These are phyloP conservation scores for Cardamine resedifolia DNA, from an alignment of 345 rosid species.

Conservation along the genomic window DNA sequence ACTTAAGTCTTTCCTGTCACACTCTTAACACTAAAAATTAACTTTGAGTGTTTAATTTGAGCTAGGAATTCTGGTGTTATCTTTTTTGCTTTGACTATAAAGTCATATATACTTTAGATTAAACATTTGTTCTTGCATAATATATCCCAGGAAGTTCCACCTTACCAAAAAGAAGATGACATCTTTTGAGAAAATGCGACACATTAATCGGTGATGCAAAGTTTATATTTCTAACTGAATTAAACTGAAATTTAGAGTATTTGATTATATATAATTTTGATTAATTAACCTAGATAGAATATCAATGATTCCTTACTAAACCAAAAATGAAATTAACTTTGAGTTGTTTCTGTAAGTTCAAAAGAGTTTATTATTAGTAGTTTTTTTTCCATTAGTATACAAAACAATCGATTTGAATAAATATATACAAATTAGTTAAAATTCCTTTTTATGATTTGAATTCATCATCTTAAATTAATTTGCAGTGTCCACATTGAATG, in stretches of 20 bases:
- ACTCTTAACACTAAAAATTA: constrained; percentile 24
- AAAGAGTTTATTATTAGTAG: not conserved
- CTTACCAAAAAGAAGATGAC: constrained; percentile 15
- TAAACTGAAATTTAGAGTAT: constrained; percentile 18
- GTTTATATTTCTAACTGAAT: constrained; percentile 1
- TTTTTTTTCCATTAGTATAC: not conserved
- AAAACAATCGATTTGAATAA: not conserved
- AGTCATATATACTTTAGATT: not conserved
- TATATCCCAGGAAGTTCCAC: constrained; percentile 11
- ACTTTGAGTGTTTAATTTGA: constrained; percentile 34
- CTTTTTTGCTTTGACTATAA: constrained; percentile 31
- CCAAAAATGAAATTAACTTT: not conserved
- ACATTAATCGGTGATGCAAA: constrained; percentile 13
- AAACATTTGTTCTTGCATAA: constrained; percentile 16
- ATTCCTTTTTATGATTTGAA: not conserved
- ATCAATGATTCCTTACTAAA: not conserved
- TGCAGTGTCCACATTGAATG: not conserved
- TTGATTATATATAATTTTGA: not conserved
- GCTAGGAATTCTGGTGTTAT: constrained; percentile 17
- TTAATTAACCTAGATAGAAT: not conserved
- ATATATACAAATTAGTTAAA: not conserved
- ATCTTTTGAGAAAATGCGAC: not conserved
- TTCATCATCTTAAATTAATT: not conserved
- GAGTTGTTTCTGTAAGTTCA: not conserved
- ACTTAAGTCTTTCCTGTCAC: constrained; percentile 24